Percentiles rank a stretch among this genome's conserved stretches.
These are phyloP conservation scores for Podila horticola DNA, from an alignment of 192 early-diverging fungal genomes.

Conservation along the genomic window DNA sequence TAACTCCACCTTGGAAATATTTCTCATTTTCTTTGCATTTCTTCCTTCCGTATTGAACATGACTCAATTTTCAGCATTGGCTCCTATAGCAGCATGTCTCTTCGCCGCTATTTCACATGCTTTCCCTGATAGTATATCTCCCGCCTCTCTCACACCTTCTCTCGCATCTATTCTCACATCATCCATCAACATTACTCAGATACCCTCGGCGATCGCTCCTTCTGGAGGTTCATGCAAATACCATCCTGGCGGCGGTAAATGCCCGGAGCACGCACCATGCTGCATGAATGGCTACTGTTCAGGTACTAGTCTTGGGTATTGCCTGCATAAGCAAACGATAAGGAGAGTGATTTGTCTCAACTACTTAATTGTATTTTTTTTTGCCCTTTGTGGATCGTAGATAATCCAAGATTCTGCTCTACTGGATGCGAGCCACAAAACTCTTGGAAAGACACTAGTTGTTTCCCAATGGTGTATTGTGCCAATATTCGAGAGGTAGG, in stretches of 20 bases:
- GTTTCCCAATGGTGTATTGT: conserved; percentile 26
- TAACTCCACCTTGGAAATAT: too few relatives aligned
- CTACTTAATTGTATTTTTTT: not conserved
- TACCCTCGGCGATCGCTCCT: not conserved
- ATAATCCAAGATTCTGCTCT: conserved; percentile 36
- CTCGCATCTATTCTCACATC: not conserved
- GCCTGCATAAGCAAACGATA: not conserved
- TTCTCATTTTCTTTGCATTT: not conserved
- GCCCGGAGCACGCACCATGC: conserved; percentile 36
- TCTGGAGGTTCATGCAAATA: conserved; percentile 10
- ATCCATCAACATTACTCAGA: not conserved
- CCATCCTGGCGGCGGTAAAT: conserved; percentile 35
- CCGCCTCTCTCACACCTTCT: not conserved
- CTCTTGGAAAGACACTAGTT: conserved; percentile 38
- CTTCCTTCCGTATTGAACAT: not conserved
- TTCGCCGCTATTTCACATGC: not conserved
- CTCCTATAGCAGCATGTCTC: not conserved
- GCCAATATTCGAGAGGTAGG: conserved; percentile 25
- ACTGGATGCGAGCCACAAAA: conserved; percentile 27
- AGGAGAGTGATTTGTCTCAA: not conserved
- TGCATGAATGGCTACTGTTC: conserved; percentile 39
- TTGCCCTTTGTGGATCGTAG: not conserved
- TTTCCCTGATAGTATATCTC: not conserved
- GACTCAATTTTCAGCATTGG: not conserved
- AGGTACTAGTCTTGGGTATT: conserved; percentile 3